These are phyloP conservation scores for Anisodus acutangulus DNA, from an alignment of 257 asterid genomes.

Conservation along the genomic window DNA sequence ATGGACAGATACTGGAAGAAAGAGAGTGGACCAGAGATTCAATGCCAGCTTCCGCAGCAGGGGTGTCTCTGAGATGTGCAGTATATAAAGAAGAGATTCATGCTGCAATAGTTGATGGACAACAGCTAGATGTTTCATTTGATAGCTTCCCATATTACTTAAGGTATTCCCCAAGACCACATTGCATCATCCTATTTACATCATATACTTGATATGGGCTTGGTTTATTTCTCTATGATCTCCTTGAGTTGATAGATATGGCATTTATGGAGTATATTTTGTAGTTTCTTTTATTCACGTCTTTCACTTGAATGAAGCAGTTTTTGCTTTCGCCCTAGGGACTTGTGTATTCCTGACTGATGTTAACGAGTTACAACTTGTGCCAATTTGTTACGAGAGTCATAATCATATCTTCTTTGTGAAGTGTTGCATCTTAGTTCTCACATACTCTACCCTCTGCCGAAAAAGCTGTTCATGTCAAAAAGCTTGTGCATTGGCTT, in stretches of 20 bases:
- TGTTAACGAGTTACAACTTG: neutral
- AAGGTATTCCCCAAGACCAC: slow-evolving; percentile 50
- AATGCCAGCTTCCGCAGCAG: slow-evolving; percentile 54
- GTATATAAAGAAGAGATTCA: slow-evolving; percentile 66
- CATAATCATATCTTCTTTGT: neutral
- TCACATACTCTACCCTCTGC: neutral
- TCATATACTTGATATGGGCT: neutral
- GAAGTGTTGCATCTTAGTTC: slow-evolving; percentile 7
- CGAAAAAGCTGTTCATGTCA: neutral
- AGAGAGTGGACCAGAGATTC: slow-evolving; percentile 69
- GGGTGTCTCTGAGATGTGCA: slow-evolving; percentile 58
- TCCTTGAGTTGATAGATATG: slow-evolving; percentile 13
- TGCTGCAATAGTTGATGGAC: slow-evolving; percentile 64
- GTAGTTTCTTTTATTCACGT: neutral
- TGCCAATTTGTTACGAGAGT: neutral
- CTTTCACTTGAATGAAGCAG: slow-evolving; percentile 21
- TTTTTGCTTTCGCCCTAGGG: slow-evolving; percentile 21
- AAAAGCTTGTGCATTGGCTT: neutral
- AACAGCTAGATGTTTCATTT: slow-evolving; percentile 67
- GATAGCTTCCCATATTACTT: slow-evolving; percentile 87
- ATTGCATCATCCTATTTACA: neutral
- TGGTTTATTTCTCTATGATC: neutral
- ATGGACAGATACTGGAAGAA: slow-evolving; percentile 55
- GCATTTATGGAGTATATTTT: slow-evolving; percentile 10
- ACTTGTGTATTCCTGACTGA: neutral